phyloP scores from a whole-genome alignment of 1,139 yeast species.

The Diutina sp. region DNA sequence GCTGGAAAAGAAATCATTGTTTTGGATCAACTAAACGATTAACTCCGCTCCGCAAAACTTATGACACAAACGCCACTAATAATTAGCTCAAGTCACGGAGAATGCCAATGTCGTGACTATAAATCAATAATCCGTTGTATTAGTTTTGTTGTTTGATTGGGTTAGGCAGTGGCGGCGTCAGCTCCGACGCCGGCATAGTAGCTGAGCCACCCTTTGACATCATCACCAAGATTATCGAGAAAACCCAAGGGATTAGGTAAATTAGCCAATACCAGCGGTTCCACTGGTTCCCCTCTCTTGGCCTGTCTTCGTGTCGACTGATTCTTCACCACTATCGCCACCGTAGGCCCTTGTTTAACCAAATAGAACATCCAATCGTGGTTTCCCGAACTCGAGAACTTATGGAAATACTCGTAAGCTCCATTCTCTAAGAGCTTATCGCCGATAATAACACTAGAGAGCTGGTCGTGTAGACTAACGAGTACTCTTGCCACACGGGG shows the following conservation, averaged over 20 bases:
- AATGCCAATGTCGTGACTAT: too few species aligned
- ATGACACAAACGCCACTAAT: too few species aligned
- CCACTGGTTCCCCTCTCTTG: slow-evolving; percentile 4
- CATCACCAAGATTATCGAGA: slow-evolving; percentile 31
- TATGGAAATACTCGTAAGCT: slow-evolving; percentile 27
- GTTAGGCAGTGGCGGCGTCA: not conserved
- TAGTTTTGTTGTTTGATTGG: too few species aligned
- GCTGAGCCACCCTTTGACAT: slow-evolving; percentile 27
- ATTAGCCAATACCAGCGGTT: not conserved
- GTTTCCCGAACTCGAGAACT: slow-evolving; percentile 23
- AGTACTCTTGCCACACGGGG: slow-evolving; percentile 10
- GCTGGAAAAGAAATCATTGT: too few species aligned
- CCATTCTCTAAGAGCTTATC: slow-evolving; percentile 8
- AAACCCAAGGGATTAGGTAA: slow-evolving; percentile 17
- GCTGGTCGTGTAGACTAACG: slow-evolving; percentile 28
- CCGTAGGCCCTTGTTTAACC: slow-evolving; percentile 18
- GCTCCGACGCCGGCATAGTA: not conserved
- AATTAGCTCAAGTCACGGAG: too few species aligned
- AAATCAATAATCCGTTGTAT: too few species aligned
- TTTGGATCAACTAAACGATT: too few species aligned
- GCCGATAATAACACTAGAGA: slow-evolving; percentile 19
- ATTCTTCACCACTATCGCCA: slow-evolving; percentile 25
- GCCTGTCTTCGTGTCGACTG: slow-evolving; percentile 8
- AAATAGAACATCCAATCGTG: slow-evolving; percentile 37
- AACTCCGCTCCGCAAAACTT: too few species aligned